Evolutionary conservation across 2,329 filamentous ascomycete species (phyloP), one percentile per base, ranked within the genome.

Genomic region (Microdochium paspali): DNA sequence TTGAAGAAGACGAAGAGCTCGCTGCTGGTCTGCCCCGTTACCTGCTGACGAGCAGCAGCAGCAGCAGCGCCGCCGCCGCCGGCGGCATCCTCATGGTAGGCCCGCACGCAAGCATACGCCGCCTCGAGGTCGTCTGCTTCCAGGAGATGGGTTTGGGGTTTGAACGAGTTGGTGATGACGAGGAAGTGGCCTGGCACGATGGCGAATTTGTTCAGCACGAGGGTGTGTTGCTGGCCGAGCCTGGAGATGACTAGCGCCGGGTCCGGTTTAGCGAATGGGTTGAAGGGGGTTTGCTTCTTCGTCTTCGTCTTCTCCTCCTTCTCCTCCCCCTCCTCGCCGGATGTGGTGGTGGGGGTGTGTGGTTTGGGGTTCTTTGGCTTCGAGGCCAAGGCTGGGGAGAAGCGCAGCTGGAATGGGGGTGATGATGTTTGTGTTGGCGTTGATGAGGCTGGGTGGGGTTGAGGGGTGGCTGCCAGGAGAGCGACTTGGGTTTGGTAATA

Each of bases 151-250:
- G 78, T 81, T 68, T 89, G 85, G n/a, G 69, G 66, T 58, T 79
- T 77, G 60, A 82, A 80, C 1, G 66, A 62, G n/a, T 66, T 76
- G 0, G 85, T 89, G 0, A 80, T 77, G 44, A 89, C 72, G 54
- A 89, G 86, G 59, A 85, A 86, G 65, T 89, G 85, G 56, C 82
- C 74, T 0, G 77, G 74, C 28, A 86, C 82, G 44, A 89, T 66
- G 44, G 85, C 83, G 56, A 85, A 89, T 62, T 88, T 89, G 70
- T 89, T 89, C 35, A 89, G 68, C 1, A 89, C 78, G 39, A 88
- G 71, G 49, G 74, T 72, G 61, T 89, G 84, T 9, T n/a, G 15
- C 15, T 15, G 67, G 1, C 68, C 68, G 7, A 85, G 57, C 24
- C 63, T 61, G 40, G 82, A 63, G 31, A 83, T 67, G 48, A 84